Evolutionary conservation across 306 rosid species (phyloP).

Genomic region (Malus asiatica): DNA sequence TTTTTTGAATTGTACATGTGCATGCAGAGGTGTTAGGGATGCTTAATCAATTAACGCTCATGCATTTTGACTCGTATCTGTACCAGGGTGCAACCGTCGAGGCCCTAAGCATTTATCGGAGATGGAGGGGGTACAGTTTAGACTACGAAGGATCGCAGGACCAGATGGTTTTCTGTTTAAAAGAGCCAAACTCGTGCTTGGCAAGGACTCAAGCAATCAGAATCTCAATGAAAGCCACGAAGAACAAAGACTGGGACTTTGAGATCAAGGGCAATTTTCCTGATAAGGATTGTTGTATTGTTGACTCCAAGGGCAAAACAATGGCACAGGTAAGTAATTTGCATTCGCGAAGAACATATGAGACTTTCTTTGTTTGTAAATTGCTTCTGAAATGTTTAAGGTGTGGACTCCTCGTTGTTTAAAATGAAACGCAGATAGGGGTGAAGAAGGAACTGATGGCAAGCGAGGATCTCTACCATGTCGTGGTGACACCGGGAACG

Average conservation of each 20-base stretch:
- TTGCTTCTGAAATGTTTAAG: neutral
- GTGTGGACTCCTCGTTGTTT: neutral
- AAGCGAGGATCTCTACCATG: slow-evolving; percentile 41
- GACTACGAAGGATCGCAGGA: slow-evolving; percentile 48
- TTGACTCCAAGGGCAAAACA: slow-evolving; percentile 26
- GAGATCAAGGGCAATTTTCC: slow-evolving; percentile 42
- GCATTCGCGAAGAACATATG: neutral
- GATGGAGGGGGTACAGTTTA: slow-evolving; percentile 58
- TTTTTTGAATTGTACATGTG: neutral
- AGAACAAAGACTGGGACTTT: slow-evolving; percentile 34
- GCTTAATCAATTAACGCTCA: neutral
- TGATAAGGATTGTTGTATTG: slow-evolving; percentile 29
- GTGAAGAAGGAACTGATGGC: slow-evolving; percentile 23
- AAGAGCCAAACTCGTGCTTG: slow-evolving; percentile 63
- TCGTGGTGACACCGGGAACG: slow-evolving; percentile 31
- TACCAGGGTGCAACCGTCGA: slow-evolving; percentile 65
- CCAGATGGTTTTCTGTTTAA: slow-evolving; percentile 53
- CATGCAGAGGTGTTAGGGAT: neutral
- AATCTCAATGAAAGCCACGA: slow-evolving; percentile 41
- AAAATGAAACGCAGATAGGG: slow-evolving; percentile 24
- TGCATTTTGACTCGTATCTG: neutral
- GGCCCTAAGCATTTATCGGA: slow-evolving; percentile 65
- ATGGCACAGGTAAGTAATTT: slow-evolving; percentile 29
- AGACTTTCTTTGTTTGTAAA: neutral
- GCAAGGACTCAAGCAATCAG: slow-evolving; percentile 39